Evolutionary conservation across 1,284 basidiomycete species (phyloP).

Genomic region (Marasmius tenuissimus): DNA sequence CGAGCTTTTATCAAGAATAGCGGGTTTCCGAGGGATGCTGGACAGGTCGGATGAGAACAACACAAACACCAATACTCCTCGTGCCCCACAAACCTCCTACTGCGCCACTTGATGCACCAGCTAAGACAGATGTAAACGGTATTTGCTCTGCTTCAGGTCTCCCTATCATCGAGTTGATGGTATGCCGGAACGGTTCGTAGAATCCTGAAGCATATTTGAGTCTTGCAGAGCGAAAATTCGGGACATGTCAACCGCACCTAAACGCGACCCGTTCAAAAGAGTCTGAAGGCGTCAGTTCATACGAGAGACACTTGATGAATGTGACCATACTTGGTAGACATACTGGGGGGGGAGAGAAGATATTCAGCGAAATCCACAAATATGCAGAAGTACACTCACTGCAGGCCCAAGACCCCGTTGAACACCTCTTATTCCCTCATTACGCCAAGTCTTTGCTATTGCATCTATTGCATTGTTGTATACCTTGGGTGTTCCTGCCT

Average conservation of each 20-base stretch:
- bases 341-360: slow-evolving; percentile 54
- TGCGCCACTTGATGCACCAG: slow-evolving; percentile 87
- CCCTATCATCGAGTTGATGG: slow-evolving; percentile 72
- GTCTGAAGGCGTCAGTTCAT: slow-evolving; percentile 49
- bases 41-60: slow-evolving; percentile 4
- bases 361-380: slow-evolving; percentile 4
- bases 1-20: slow-evolving; percentile 96
- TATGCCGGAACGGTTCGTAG: slow-evolving; percentile 88
- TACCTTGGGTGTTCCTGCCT: slow-evolving; percentile 70
- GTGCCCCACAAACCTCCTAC: slow-evolving; percentile 71
- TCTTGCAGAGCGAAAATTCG: background rate
- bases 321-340: slow-evolving; percentile 73
- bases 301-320: background rate
- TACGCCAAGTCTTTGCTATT: slow-evolving; percentile 84
- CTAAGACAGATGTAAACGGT: slow-evolving; percentile 73
- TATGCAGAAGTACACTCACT: slow-evolving; percentile 47
- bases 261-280: slow-evolving; percentile 90
- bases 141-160: slow-evolving; percentile 64
- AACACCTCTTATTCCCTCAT: slow-evolving; percentile 89
- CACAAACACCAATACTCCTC: background rate
- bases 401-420: slow-evolving; percentile 92
- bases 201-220: slow-evolving; percentile 61
- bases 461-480: slow-evolving; percentile 92
- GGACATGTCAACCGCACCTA: slow-evolving; percentile 55
- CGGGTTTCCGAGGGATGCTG: slow-evolving; percentile 90